phyloP scores from a whole-genome alignment of 2,329 filamentous ascomycete species.

The Aspergillus arachidicola region DNA sequence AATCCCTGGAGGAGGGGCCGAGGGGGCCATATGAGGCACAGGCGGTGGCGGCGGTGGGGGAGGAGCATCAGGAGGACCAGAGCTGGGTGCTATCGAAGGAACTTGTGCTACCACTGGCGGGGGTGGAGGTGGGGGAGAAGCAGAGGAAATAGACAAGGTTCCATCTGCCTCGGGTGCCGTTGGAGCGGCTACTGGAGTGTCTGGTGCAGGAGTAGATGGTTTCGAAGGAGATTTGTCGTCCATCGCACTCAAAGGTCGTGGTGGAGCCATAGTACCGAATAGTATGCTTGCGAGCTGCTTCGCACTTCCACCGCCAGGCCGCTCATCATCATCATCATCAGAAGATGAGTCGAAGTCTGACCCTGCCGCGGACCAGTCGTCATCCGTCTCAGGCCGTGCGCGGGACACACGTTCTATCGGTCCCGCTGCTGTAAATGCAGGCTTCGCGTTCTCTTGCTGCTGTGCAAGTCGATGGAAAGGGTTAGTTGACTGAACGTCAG shows the following conservation, averaged over 20 bases:
- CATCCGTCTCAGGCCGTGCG: constrained; percentile 61
- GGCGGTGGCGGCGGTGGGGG: constrained; percentile 49
- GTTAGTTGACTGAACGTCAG: constrained; percentile 76
- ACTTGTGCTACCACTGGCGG: constrained; percentile 40
- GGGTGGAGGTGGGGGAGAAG: constrained; percentile 36
- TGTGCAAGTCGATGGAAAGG: constrained; percentile 89
- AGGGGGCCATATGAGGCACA: constrained; percentile 39
- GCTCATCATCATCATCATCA: constrained; percentile 74
- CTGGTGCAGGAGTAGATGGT: constrained; percentile 48
- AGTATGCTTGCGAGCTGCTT: constrained; percentile 92
- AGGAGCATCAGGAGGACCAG: constrained; percentile 38
- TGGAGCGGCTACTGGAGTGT: constrained; percentile 38
- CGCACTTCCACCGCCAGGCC: constrained; percentile 77
- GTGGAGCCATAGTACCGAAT: constrained; percentile 95
- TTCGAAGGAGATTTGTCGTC: constrained; percentile 65
- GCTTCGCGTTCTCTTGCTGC: constrained; percentile 57
- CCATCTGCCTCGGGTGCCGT: constrained; percentile 31
- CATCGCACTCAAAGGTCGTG: constrained; percentile 80
- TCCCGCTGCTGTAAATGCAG: constrained; percentile 54
- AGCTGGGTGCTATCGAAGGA: constrained; percentile 18
- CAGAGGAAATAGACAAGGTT: constrained; percentile 29
- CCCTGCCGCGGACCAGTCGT: constrained; percentile 82
- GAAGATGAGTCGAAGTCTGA: constrained; percentile 74
- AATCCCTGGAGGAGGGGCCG: constrained; percentile 35
- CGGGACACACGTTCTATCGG: constrained; percentile 54